phyloP scores from a whole-genome alignment of 176 grass and related monocot genomes.

The Aegilops bicornis region DNA sequence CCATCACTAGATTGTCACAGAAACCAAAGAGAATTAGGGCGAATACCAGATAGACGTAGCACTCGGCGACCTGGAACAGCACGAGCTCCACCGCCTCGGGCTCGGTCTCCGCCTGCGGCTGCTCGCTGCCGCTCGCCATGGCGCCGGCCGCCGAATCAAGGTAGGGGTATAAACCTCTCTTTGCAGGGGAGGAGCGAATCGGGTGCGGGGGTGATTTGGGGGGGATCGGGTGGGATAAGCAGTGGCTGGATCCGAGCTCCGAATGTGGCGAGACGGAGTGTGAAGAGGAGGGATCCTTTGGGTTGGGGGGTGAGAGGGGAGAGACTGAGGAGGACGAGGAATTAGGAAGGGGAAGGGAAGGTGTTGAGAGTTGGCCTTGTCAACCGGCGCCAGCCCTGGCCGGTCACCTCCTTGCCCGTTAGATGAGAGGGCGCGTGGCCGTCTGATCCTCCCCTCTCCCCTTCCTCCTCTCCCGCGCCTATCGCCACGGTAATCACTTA shows the following conservation, averaged over 20 bases:
- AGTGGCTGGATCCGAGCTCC: conserved; percentile 1
- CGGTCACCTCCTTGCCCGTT: too few species aligned
- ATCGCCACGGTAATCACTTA: too few species aligned
- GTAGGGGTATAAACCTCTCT: background rate
- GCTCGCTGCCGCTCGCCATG: conserved; percentile 43
- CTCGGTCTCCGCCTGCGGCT: conserved; percentile 43
- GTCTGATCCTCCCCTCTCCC: too few species aligned
- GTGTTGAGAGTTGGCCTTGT: background rate
- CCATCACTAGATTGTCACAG: background rate
- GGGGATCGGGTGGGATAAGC: background rate
- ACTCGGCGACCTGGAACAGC: conserved; percentile 87
- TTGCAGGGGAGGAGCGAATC: background rate
- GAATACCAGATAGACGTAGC: conserved; percentile 95
- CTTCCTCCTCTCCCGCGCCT: too few species aligned
- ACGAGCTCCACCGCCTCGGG: conserved; percentile 74
- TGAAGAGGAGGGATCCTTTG: background rate
- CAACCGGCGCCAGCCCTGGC: too few species aligned
- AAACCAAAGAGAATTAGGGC: background rate
- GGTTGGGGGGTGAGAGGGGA: background rate
- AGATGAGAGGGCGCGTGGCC: too few species aligned
- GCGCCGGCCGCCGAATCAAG: conserved; percentile 22
- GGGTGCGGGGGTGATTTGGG: background rate
- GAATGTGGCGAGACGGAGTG: conserved; percentile 12
- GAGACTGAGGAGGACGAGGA: background rate
- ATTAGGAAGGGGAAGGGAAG: conserved; percentile 5